Conservation (phyloP, 305 asterid genomes). For the Lippia alba region DNA sequence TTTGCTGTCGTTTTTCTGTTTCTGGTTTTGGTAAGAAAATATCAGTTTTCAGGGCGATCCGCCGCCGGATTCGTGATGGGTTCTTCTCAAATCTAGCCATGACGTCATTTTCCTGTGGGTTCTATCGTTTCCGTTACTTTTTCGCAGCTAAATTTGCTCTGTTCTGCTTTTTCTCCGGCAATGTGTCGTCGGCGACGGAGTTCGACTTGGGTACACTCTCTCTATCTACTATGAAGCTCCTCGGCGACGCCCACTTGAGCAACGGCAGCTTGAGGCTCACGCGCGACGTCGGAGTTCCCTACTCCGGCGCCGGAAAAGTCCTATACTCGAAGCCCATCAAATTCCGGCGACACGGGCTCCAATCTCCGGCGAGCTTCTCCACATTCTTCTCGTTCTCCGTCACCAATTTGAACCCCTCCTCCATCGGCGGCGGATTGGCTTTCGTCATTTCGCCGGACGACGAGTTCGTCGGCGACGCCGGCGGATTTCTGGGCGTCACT, state of each 20-base stretch:
- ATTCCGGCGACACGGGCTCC: conserved; percentile 55
- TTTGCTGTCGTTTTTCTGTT: too few species aligned
- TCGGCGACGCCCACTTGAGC: conserved; percentile 89
- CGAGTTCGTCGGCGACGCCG: conserved; percentile 70
- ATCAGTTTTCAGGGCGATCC: background rate
- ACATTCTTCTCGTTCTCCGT: conserved; percentile 87
- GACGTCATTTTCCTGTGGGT: conserved; percentile 40
- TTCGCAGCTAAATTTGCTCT: conserved; percentile 1
- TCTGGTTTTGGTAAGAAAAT: background rate
- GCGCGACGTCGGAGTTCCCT: conserved; percentile 76
- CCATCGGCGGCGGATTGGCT: conserved; percentile 94
- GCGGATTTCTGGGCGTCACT: conserved; percentile 72
- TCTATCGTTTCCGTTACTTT: conserved; percentile 6
- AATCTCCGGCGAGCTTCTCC: conserved; percentile 68
- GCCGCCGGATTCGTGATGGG: background rate
- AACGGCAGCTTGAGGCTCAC: conserved; percentile 76
- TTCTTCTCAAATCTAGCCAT: conserved; percentile 20
- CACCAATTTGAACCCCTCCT: conserved; percentile 72
- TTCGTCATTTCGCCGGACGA: conserved; percentile 76
- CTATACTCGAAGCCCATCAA: conserved; percentile 71
- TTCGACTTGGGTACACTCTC: conserved; percentile 76
- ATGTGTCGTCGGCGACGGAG: conserved; percentile 37
- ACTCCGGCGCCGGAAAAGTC: conserved; percentile 78
- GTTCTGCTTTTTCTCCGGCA: conserved; percentile 25
- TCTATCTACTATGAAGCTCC: conserved; percentile 65